Percentiles rank a stretch among this genome's conserved stretches.
phyloP scores from a whole-genome alignment of 2,329 filamentous ascomycete genomes.

The Geosmithia morbida region DNA sequence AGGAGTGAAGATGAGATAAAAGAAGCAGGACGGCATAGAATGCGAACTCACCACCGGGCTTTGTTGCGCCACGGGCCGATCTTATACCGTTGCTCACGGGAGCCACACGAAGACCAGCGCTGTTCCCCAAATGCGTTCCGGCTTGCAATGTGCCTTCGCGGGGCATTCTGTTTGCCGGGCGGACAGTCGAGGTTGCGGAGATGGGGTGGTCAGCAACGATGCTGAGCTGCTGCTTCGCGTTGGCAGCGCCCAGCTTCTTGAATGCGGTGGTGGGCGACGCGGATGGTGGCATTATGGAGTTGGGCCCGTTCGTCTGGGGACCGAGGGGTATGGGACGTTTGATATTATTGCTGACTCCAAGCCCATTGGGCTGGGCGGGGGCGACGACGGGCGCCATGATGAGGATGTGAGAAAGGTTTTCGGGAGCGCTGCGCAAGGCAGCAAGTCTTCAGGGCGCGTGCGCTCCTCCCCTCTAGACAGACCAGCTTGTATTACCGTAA shows the following conservation, averaged over 20 bases:
- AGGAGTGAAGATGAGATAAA: background rate
- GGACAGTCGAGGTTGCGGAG: constrained; percentile 23
- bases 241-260: constrained; percentile 32
- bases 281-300: constrained; percentile 38
- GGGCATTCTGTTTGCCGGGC: constrained; percentile 41
- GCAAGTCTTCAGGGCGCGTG: no score
- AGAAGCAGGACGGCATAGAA: background rate
- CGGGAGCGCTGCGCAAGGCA: no score
- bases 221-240: constrained; percentile 13
- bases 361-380: constrained; percentile 20
- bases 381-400: constrained; percentile 39
- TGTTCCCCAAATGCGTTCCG: constrained; percentile 32
- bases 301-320: constrained; percentile 50
- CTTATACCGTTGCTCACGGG: constrained; percentile 29
- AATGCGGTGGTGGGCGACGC: constrained; percentile 43
- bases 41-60: constrained; percentile 32
- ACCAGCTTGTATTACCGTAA: no score
- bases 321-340: constrained; percentile 54
- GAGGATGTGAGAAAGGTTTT: constrained; percentile 1
- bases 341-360: constrained; percentile 32
- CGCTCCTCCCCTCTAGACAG: no score
- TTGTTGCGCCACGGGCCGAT: constrained; percentile 25
- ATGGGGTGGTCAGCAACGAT: constrained; percentile 16
- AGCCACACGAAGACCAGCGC: constrained; percentile 32
- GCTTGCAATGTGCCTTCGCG: constrained; percentile 36